These are phyloP conservation scores for Metschnikowia continentalis DNA, from an alignment of 805 yeast species.

Conservation along the genomic window DNA sequence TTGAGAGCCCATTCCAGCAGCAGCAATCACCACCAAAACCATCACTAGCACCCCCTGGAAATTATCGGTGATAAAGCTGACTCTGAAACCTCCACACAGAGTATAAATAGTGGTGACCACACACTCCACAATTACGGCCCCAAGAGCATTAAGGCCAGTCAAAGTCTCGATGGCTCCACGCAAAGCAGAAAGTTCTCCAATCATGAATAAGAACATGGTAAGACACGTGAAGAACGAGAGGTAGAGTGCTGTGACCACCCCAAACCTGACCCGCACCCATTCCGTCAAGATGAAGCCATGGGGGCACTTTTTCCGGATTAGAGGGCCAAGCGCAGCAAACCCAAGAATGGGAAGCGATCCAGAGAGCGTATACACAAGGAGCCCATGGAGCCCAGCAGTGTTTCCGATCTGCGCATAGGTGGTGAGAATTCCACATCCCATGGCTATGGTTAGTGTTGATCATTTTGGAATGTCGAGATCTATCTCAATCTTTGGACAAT, in stretches of 20 bases:
- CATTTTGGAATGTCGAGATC: no score
- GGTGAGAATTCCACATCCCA: slow-evolving; percentile 86
- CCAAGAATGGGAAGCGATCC: slow-evolving; percentile 82
- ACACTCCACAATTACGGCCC: slow-evolving; percentile 80
- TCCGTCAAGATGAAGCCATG: slow-evolving; percentile 89
- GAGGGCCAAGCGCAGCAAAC: slow-evolving; percentile 82
- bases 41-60: slow-evolving; percentile 76
- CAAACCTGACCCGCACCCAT: slow-evolving; percentile 87
- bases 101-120: slow-evolving; percentile 86
- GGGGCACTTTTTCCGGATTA: slow-evolving; percentile 74
- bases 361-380: slow-evolving; percentile 70
- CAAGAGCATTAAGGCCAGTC: slow-evolving; percentile 75
- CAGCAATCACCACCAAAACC: slow-evolving; percentile 61
- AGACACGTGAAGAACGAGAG: slow-evolving; percentile 77
- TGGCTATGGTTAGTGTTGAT: slow-evolving; percentile 42
- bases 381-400: slow-evolving; percentile 80
- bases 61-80: slow-evolving; percentile 83
- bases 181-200: slow-evolving; percentile 80
- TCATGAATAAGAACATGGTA: slow-evolving; percentile 82
- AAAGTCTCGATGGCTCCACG: slow-evolving; percentile 71
- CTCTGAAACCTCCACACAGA: slow-evolving; percentile 81
- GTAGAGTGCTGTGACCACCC: slow-evolving; percentile 66
- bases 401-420: slow-evolving; percentile 87
- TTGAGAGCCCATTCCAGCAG: slow-evolving; percentile 74
- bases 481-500: no score